These are phyloP conservation scores for Lolium rigidum DNA, from an alignment of 176 grass and related monocot species.

Conservation along the genomic window DNA sequence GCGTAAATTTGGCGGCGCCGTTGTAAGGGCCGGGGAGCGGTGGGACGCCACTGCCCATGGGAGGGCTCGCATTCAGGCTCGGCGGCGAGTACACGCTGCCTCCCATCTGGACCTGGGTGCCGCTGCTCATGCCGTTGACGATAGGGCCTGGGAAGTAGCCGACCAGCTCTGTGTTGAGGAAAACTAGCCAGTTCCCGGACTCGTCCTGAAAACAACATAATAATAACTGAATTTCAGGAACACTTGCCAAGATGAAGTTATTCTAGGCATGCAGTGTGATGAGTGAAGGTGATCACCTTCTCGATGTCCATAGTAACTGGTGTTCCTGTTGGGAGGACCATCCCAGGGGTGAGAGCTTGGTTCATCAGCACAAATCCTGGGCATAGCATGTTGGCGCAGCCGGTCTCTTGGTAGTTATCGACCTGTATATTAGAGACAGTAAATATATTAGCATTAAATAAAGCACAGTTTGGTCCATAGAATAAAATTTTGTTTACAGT, in stretches of 20 bases:
- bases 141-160: conserved; percentile 38
- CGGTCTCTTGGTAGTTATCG: conserved; percentile 16
- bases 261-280: neutral
- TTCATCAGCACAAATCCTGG: conserved; percentile 13
- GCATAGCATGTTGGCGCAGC: conserved; percentile 30
- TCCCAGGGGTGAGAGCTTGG: conserved; percentile 8
- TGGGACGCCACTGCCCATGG: conserved; percentile 26
- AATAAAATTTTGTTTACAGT: neutral
- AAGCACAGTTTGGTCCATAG: neutral
- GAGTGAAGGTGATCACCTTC: conserved; percentile 9
- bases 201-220: neutral
- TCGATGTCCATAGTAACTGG: neutral
- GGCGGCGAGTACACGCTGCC: neutral
- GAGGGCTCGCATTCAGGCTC: neutral
- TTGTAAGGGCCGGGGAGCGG: neutral
- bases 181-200: conserved; percentile 8
- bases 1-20: neutral
- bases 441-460: neutral
- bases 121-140: conserved; percentile 1
- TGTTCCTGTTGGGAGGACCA: neutral
- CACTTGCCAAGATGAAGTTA: neutral
- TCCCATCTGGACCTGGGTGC: neutral
- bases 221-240: neutral
- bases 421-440: neutral
- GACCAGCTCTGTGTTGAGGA: neutral